Evolutionary conservation across 371 early-diverging fungal species (phyloP).

Genomic region (Coemansia sp.): DNA sequence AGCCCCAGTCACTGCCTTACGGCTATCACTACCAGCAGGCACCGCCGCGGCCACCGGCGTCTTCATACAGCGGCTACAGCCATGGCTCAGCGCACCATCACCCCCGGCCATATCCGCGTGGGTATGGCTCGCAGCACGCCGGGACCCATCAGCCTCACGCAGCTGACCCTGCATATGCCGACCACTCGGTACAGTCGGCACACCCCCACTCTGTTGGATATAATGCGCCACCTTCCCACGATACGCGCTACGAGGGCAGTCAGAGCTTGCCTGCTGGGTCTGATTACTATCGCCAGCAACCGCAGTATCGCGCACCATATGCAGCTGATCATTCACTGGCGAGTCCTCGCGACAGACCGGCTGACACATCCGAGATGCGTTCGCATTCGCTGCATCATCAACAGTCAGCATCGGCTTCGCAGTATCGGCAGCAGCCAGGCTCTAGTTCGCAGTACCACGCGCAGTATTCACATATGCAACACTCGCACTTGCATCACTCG

Average conservation of each 20-base stretch:
- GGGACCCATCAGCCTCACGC: background rate
- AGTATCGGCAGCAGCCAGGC: background rate
- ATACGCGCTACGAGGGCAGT: conserved; percentile 7
- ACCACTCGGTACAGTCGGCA: background rate
- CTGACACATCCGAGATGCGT: background rate
- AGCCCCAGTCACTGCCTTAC: conserved; percentile 7
- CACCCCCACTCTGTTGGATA: background rate
- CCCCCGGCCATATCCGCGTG: background rate
- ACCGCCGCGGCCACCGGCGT: background rate
- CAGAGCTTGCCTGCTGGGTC: background rate
- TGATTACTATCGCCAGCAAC: conserved; percentile 11
- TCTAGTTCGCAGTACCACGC: conserved; percentile 1
- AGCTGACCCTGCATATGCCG: background rate
- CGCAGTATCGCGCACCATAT: background rate
- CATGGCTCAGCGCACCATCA: background rate
- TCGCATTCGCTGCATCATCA: background rate
- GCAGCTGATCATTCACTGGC: conserved; percentile 1
- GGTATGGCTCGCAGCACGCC: background rate
- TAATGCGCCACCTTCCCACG: background rate
- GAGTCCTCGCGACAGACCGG: background rate
- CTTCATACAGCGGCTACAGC: background rate
- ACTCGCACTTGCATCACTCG: too few species aligned
- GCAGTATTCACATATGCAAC: background rate
- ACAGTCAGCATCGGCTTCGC: background rate
- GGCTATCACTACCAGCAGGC: conserved; percentile 3